Base-by-base conservation (phyloP, 257 asterid genomes). In the Nicotiana undulata region DNA sequence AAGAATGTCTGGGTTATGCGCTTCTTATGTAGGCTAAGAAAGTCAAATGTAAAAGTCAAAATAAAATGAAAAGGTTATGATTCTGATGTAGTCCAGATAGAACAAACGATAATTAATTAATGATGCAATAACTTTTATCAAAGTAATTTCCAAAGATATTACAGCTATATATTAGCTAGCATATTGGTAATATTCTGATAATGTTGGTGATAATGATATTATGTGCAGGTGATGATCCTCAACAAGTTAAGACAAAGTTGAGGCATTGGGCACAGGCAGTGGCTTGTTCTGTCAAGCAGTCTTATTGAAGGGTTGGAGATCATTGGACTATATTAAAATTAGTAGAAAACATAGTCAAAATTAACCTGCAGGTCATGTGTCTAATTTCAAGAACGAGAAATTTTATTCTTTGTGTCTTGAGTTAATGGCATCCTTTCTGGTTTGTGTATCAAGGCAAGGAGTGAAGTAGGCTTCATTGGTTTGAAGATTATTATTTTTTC, bases 251-350 rank as follows among this genome's bases (percentile, higher is more conserved):
- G 90, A 85, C 87, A 49, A 91, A 85, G 85, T 82, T 91, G 88
- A 89, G 93, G 89, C 96, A 91, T 81, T 91, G 96, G 96, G 96
- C 96, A 9, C 93, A 87, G 80, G 96, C 91, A 1, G 96, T 91
- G 28, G 96, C 96, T 9, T 91, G 96, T 84, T 91, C 93, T 8
- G 91, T 91, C 84, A 82, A 84, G 91, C 95, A 91, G 63, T 83
- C 92, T 72, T 83, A 90, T 31, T 85, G 74, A 79, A 80, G 24
- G 15, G 28, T 5, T 34, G 16, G 31, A 24, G 67, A 56, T 74
- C 26, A 17, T 34, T 22, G 28, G 63, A 56, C 24, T 56, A 53
- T 16, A 18, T 56, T 15, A 3, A n/a, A n/a, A 18, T n/a, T 56
- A 18, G 16, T 34, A 67, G 10, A 34, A 67, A 67, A 67, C 29